Evolutionary conservation across 768 basidiomycete species (phyloP).

Genomic region (Boletus huronensis): DNA sequence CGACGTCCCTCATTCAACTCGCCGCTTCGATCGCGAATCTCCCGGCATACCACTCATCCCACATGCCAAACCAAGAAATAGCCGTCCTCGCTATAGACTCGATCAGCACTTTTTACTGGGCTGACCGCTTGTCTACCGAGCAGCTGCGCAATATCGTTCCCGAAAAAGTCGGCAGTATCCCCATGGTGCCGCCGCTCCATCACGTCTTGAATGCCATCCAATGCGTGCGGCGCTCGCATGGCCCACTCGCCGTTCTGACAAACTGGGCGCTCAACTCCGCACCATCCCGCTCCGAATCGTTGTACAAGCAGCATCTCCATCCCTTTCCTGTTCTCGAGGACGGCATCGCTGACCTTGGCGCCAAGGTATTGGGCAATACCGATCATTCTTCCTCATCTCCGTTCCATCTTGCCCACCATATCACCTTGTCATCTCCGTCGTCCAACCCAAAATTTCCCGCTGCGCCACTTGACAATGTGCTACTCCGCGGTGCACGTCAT

Average conservation of each 20-base stretch:
- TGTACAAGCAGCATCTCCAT: conserved; percentile 53
- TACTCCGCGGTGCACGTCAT: conserved; percentile 16
- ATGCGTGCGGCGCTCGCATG: conserved; percentile 44
- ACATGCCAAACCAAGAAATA: conserved; percentile 52
- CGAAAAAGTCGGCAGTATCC: conserved; percentile 5
- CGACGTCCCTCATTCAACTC: conserved; percentile 63
- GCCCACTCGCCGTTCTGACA: conserved; percentile 51
- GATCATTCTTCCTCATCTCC: conserved; percentile 20
- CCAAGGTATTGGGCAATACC: conserved; percentile 8
- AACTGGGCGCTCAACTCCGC: conserved; percentile 53
- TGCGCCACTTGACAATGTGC: conserved; percentile 16
- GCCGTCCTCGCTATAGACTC: conserved; percentile 74
- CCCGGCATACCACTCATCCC: conserved; percentile 46
- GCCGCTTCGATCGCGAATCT: conserved; percentile 63
- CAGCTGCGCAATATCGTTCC: conserved; percentile 36
- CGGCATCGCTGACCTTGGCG: conserved; percentile 11
- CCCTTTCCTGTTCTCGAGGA: conserved; percentile 37
- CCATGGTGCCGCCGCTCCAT: conserved; percentile 35
- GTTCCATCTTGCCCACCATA: conserved; percentile 38
- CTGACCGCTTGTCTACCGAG: conserved; percentile 64
- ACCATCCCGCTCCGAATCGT: conserved; percentile 19
- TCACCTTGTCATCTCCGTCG: conserved; percentile 33
- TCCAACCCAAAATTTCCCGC: conserved; percentile 9
- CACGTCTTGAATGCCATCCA: conserved; percentile 50
- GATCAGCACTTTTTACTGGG: conserved; percentile 73